A percentile compares a stretch with the other conserved stretches of the same genome.
Evolutionary conservation across 495 filamentous ascomycete species (phyloP).

Genomic region (Parathielavia hyrcaniae): DNA sequence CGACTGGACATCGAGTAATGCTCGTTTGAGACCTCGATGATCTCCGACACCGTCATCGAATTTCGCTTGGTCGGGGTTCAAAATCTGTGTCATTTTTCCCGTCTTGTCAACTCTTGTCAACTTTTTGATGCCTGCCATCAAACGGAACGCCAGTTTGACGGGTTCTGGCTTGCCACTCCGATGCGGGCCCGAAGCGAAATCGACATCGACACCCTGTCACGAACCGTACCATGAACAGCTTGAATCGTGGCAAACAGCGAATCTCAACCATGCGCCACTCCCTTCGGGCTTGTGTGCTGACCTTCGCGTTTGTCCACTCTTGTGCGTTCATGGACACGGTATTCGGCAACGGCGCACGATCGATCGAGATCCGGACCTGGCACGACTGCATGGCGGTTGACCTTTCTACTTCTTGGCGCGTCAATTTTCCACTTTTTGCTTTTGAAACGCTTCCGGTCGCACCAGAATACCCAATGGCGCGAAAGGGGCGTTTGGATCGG

Average conservation of each 20-base stretch:
- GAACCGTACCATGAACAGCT: neutral
- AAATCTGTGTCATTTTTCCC: neutral
- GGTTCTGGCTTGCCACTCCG: neutral
- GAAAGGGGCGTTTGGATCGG: slow-evolving; percentile 1
- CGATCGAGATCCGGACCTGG: neutral
- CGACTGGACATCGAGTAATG: neutral
- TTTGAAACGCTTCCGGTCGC: neutral
- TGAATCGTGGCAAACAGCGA: neutral
- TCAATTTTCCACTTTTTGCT: neutral
- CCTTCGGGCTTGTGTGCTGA: neutral
- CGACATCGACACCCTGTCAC: neutral
- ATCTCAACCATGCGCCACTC: neutral
- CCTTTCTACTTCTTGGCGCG: neutral
- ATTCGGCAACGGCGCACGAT: neutral
- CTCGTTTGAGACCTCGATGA: neutral
- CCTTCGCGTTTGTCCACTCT: neutral
- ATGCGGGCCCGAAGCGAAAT: neutral
- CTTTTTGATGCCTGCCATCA: neutral
- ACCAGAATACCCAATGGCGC: slow-evolving; percentile 7
- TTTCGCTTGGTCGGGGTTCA: neutral
- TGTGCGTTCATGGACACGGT: neutral
- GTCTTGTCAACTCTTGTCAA: neutral
- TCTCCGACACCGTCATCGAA: neutral
- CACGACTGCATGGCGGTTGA: neutral
- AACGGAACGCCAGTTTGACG: neutral